Evolutionary conservation across 805 yeast species (phyloP), one percentile per base, ranked within the genome.

Genomic region (Pichia deserticola): DNA sequence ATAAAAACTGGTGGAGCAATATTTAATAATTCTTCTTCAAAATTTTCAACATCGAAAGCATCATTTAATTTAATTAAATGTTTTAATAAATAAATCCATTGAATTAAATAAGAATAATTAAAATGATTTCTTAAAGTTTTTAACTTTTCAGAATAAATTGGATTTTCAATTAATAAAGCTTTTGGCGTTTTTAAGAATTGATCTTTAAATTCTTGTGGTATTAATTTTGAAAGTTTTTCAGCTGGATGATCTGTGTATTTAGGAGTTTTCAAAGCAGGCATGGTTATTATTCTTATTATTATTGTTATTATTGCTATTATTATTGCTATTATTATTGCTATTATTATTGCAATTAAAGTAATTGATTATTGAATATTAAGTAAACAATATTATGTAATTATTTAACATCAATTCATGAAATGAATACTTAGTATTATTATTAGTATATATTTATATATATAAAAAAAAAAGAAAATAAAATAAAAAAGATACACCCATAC

Each of bases 11-110:
- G 63, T 13, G 75, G 77, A 1, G 68, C 66, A 27, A 73, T 54
- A 13, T 75, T 75, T 29, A 80, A 66, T 12, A 82, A 64, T 55
- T 82, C 89, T 57, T 81, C 81, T 57, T 82, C 89, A 52, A 82
- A 73, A 20, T 75, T 66, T 51, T 80, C 83, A 7, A 75, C 74
- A 56, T 81, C 84, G 55, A 82, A 78, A 11, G 70, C 69, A 48
- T 81, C 86, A 7, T 70, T 66, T 48, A 82, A 61, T 55, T 71
- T 77, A 36, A 81, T 61, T 44, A 72, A 70, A 28, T 79, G 80
- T 48, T 81, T 74, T 60, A 76, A 74, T 43, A 73, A 67, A 53
- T 72, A 73, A 30, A 81, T 60, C 87, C 87, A 82, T 61, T 81
- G 79, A 11, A 78, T 62, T 3, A 73, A 63, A 48, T 60, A 71